Evolutionary conservation across 345 rosid species (phyloP).

Genomic region (Cardamine chenopodiifolia): DNA sequence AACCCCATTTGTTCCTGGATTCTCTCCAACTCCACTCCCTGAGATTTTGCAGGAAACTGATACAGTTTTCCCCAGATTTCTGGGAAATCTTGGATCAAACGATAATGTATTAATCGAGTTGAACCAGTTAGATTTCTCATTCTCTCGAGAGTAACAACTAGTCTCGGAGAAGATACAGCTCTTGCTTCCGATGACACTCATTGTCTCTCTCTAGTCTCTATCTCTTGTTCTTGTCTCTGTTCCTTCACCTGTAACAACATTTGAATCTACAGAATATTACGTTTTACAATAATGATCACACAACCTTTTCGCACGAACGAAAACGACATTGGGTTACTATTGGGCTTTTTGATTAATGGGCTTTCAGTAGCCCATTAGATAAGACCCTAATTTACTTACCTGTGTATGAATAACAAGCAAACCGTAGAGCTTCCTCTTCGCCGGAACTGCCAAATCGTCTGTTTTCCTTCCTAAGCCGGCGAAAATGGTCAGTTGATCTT

Average conservation of each 20-base stretch:
- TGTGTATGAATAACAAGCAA: not conserved
- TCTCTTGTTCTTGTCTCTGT: not conserved
- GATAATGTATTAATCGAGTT: constrained; percentile 19
- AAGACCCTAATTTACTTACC: not conserved
- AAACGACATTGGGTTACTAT: not conserved
- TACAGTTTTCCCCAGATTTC: constrained; percentile 1
- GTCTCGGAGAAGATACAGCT: constrained; percentile 40
- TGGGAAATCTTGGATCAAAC: constrained; percentile 32
- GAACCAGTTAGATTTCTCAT: constrained; percentile 17
- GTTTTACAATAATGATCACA: constrained; percentile 27
- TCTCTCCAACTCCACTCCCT: constrained; percentile 32
- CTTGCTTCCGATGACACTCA: constrained; percentile 44
- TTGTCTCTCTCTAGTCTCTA: constrained; percentile 26
- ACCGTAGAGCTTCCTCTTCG: not conserved
- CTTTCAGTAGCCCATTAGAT: not conserved
- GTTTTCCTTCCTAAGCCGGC: constrained; percentile 1
- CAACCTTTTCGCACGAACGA: constrained; percentile 5
- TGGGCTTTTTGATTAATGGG: not conserved
- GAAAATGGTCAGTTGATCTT: constrained; percentile 25
- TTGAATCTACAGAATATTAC: constrained; percentile 28
- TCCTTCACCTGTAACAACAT: constrained; percentile 30
- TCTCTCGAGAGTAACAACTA: constrained; percentile 30
- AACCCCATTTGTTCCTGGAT: constrained; percentile 35
- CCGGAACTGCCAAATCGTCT: not conserved
- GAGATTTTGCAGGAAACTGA: constrained; percentile 50